Evolutionary conservation across 2,329 filamentous ascomycete species (phyloP), one percentile per base, ranked within the genome.

Genomic region (Pestalotiopsis sp.): DNA sequence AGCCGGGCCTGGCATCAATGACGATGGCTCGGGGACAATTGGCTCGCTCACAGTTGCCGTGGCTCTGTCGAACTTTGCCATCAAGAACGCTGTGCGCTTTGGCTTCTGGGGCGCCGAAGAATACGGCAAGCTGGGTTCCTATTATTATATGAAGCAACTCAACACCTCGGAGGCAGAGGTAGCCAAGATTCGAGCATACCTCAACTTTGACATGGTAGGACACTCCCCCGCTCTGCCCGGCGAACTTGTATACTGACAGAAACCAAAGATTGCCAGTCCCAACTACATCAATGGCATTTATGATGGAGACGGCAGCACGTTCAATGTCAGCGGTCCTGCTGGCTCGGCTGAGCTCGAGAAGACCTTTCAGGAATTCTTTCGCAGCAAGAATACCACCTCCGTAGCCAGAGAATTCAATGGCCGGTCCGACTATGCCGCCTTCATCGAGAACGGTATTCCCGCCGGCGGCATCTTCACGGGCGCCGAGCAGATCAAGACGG

Each of bases 291-390:
- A 83, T 69, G 83, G 83, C 70, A 86, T 90, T 71, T 93, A 89
- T 80, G 85, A 86, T 31, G 87, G 90, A 69, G 91, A 84, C 71
- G 82, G 88, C 70, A 89, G 89, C 74, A 84, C 85, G 13, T 89
- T 90, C 69, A 88, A 90, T 76, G 89, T 83, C 25, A 76, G 74
- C 23, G 81, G 76, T 58, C 82, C 90, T 72, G 82, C 79, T 67
- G 90, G 90, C 0, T 91, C 89, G 9, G 89, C 86, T 17, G 83
- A 90, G 70, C 84, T 90, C 36, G 87, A 89, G 75, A 78, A 83
- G 67, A 82, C 89, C 69, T 91, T 90, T 76, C 83, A 87, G 72
- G 78, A 86, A 31, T 91, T 85, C 79, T 91, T 83, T 76, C 75
- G 76, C 25, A 75, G 77, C 11, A 76, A 82, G 41, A 83, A 80